A percentile compares a stretch with the other conserved stretches of the same genome.
Conservation (phyloP, 805 yeast species). For the Barnettozyma populi region DNA sequence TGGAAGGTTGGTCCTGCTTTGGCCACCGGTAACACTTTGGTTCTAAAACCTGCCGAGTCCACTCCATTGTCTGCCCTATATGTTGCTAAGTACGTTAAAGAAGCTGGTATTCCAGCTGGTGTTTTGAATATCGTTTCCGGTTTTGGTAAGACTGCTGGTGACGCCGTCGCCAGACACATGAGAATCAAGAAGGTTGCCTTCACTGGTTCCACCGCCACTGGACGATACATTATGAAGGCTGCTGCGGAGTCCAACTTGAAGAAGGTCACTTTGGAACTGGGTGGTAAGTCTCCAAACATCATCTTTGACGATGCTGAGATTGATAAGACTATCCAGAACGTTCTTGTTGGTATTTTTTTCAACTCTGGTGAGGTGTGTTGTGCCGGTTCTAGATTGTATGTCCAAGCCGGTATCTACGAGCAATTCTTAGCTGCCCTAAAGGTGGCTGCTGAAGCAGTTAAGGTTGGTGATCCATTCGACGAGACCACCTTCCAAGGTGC, state of each 20-base stretch:
- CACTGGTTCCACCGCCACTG: constrained; percentile 14
- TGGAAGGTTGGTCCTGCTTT: constrained; percentile 15
- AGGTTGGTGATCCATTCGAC: constrained; percentile 14
- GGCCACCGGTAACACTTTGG: constrained; percentile 13
- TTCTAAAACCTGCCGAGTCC: constrained; percentile 12
- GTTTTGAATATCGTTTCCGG: constrained; percentile 12
- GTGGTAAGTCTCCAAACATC: constrained; percentile 15
- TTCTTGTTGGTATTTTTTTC: constrained; percentile 11
- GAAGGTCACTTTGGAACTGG: constrained; percentile 12
- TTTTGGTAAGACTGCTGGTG: constrained; percentile 15
- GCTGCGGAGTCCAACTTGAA: constrained; percentile 15
- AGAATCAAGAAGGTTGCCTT: constrained; percentile 13
- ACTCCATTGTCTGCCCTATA: constrained; percentile 13
- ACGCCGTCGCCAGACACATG: constrained; percentile 13
- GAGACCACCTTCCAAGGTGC: constrained; percentile 14
- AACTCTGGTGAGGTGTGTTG: constrained; percentile 15
- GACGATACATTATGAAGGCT: constrained; percentile 13
- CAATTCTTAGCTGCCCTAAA: constrained; percentile 6
- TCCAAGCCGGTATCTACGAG: constrained; percentile 11
- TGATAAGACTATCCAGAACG: constrained; percentile 11
- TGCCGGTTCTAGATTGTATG: constrained; percentile 14
- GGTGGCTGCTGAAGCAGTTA: constrained; percentile 11
- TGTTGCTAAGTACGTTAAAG: constrained; percentile 9
- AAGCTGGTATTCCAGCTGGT: constrained; percentile 15
- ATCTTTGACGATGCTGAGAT: constrained; percentile 13